A percentile compares a stretch with the other conserved stretches of the same genome.
Evolutionary conservation across 1,284 basidiomycete species (phyloP).

Genomic region (Malassezia restricta): DNA sequence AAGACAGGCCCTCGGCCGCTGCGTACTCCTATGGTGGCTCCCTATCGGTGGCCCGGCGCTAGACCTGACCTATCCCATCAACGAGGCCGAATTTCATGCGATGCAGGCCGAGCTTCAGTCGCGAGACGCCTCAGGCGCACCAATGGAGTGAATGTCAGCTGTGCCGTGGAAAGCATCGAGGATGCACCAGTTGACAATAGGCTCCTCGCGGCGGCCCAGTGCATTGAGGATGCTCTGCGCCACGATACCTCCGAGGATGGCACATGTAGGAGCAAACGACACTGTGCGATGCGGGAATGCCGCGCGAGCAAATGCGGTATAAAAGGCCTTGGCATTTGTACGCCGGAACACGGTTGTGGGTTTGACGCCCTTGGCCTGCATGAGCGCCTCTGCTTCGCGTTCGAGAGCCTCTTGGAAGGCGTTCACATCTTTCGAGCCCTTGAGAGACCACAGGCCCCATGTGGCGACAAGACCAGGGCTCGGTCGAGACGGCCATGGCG

Average conservation of each 20-base stretch:
- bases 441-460: constrained; percentile 47
- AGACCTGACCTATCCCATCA: constrained; percentile 5
- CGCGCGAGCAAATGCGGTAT: constrained; percentile 11
- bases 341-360: constrained; percentile 9
- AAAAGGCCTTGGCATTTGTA: not conserved
- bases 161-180: constrained; percentile 56
- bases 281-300: constrained; percentile 52
- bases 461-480: constrained; percentile 55
- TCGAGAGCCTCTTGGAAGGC: constrained; percentile 49
- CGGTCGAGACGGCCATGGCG: constrained; percentile 40
- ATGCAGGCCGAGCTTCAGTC: not conserved
- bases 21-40: constrained; percentile 25
- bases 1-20: constrained; percentile 27
- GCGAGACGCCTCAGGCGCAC: not conserved
- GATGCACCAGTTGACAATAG: constrained; percentile 81
- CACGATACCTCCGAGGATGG: constrained; percentile 81
- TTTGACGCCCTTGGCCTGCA: constrained; percentile 14
- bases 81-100: not conserved
- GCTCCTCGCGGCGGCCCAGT: constrained; percentile 74
- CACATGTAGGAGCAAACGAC: constrained; percentile 68
- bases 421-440: not conserved
- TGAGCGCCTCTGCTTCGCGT: constrained; percentile 11
- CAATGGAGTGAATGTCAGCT: constrained; percentile 8
- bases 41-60: constrained; percentile 19
- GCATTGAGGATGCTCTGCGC: constrained; percentile 90